Conservation (phyloP, 371 early-diverging fungal genomes). For the Rhizopus stolonifer region DNA sequence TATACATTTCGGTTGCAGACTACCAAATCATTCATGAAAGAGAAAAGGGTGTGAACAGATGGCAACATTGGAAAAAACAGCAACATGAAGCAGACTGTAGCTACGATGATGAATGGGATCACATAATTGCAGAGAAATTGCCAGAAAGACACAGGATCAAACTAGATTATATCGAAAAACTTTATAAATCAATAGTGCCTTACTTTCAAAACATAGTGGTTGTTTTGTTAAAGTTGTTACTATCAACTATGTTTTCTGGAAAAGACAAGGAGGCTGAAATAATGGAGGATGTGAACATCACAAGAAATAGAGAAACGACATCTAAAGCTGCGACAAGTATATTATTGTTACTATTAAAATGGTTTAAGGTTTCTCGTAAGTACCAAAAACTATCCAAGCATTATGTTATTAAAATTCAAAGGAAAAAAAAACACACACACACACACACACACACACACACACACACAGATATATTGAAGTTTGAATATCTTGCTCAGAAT, state of each 20-base stretch:
- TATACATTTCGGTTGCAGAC: constrained; percentile 61
- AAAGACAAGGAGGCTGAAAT: constrained; percentile 20
- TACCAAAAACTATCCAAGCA: too few relatives aligned
- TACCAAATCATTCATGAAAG: constrained; percentile 63
- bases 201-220: constrained; percentile 52
- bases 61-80: constrained; percentile 20
- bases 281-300: constrained; percentile 54
- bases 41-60: constrained; percentile 51
- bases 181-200: constrained; percentile 41
- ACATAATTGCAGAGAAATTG: constrained; percentile 2
- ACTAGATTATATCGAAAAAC: constrained; percentile 15
- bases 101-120: constrained; percentile 11
- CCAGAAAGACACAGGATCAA: neutral
- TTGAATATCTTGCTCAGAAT: constrained; percentile 76
- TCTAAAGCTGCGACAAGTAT: constrained; percentile 76
- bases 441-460: too few relatives aligned
- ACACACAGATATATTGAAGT: constrained; percentile 76
- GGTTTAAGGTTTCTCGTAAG: constrained; percentile 70
- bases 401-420: too few relatives aligned
- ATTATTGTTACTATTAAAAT: constrained; percentile 65
- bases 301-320: constrained; percentile 71
- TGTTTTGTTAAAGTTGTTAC: constrained; percentile 43
- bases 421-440: too few relatives aligned
- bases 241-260: constrained; percentile 39
- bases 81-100: constrained; percentile 1